Base-by-base conservation (phyloP, 768 basidiomycete genomes). In the Boletus rubropictus region DNA sequence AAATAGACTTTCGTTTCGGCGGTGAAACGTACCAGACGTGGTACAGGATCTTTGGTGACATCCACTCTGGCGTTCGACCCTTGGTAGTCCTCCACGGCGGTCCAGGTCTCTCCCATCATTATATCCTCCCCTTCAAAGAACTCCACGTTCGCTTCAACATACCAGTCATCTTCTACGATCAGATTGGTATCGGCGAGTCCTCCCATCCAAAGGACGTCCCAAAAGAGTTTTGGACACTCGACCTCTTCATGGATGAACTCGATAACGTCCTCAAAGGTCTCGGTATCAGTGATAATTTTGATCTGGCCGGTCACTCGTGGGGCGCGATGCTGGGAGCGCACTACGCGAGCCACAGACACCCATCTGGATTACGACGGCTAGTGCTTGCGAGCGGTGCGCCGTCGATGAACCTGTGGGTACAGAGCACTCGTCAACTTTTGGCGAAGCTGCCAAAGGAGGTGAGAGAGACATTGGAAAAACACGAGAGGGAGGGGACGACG, bases 221-320 rank as follows among this genome's bases (percentile, higher is more conserved):
- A 0, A 51, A 49, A 17, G 58, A 52, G 22, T 76, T 76, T 54
- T 73, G 72, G 75, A 72, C 70, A 5, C 53, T 71, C 18, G 69
- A 75, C 7, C 70, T 82, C 3, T 81, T 78, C 64, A 57, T 77
- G 44, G 73, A 73, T 34, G 76, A 82, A 64, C 73, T 82, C 28
- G 68, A 69, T 22, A 79, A 78, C 43, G 52, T 82, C 8, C 43
- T 81, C 20, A 37, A 53, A 4, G 52, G 74, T 18, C 63, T 82
- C 17, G 68, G 62, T 0, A 70, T 80, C 48, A 35, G 57, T 8
- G 53, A 59, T 5, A 51, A 57, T n/a, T 81, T 72, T 56, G 68
- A 73, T 51, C 55, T 81, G 2, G 51, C 72, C 1, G 81, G 81
- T 0, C 80, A 81, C 39, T 79, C 76, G 5, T 80, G 79, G 79